Evolutionary conservation across 345 rosid species (phyloP).

Genomic region (Ailanthus altissimus): DNA sequence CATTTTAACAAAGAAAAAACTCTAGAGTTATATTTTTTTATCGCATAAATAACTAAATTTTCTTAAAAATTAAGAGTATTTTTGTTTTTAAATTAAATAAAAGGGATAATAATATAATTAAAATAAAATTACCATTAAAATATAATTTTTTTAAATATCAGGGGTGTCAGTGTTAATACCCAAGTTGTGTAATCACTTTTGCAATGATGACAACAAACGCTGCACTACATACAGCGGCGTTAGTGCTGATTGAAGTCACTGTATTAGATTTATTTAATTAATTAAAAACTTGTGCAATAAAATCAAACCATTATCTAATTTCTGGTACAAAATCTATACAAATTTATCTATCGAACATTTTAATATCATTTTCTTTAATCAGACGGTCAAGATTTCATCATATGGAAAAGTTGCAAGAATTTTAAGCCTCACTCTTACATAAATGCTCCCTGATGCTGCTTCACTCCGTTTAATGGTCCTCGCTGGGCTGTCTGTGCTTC

Average conservation of each 20-base stretch:
- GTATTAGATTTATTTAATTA: too few species aligned
- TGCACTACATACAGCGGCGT: not conserved
- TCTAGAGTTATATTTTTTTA: too few species aligned
- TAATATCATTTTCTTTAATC: not conserved
- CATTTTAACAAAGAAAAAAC: too few species aligned
- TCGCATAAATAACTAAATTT: too few species aligned
- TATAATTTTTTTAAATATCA: too few species aligned
- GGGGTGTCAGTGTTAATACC: too few species aligned
- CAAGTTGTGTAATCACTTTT: not conserved
- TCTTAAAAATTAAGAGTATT: too few species aligned
- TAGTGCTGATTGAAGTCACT: not conserved
- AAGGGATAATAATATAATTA: too few species aligned
- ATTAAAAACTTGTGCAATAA: too few species aligned
- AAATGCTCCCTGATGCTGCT: not conserved
- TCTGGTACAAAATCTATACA: not conserved
- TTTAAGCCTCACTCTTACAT: not conserved
- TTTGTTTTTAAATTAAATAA: too few species aligned
- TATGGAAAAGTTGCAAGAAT: not conserved
- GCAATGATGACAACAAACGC: slow-evolving; percentile 3
- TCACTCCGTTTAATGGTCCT: not conserved
- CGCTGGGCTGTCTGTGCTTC: not conserved
- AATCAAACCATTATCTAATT: too few species aligned
- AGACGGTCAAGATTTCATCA: slow-evolving; percentile 1
- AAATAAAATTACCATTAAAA: too few species aligned
- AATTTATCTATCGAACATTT: not conserved